phyloP scores from a whole-genome alignment of 306 rosid genomes.

The Lotus japonicus region DNA sequence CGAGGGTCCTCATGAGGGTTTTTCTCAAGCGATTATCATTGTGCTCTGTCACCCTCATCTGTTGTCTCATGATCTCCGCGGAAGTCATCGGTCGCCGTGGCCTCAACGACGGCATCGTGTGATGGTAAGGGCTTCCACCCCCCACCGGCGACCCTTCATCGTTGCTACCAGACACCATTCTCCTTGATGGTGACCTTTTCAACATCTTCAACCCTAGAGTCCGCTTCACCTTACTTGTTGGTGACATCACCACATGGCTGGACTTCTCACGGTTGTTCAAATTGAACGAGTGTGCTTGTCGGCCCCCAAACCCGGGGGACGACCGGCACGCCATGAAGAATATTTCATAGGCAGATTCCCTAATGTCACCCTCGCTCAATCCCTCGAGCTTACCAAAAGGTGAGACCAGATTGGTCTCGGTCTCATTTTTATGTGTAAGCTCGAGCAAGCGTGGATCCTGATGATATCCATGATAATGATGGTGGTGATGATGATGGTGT shows the following conservation, averaged over 20 bases:
- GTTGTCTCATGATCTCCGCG: slow-evolving; percentile 97
- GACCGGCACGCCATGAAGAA: slow-evolving; percentile 87
- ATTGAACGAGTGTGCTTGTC: slow-evolving; percentile 50
- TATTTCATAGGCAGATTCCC: slow-evolving; percentile 84
- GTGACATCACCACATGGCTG: slow-evolving; percentile 56
- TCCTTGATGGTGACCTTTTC: slow-evolving; percentile 79
- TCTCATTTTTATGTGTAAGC: slow-evolving; percentile 1
- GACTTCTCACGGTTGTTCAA: slow-evolving; percentile 19
- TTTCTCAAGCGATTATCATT: slow-evolving; percentile 76
- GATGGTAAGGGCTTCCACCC: slow-evolving; percentile 33
- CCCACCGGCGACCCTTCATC: slow-evolving; percentile 35
- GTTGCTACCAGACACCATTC: slow-evolving; percentile 47
- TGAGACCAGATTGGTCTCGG: slow-evolving; percentile 33
- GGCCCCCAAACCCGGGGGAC: slow-evolving; percentile 71
- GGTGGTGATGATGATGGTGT: slow-evolving; percentile 18
- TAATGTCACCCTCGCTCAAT: slow-evolving; percentile 40
- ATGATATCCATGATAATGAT: background rate
- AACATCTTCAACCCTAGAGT: slow-evolving; percentile 80
- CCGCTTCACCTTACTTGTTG: slow-evolving; percentile 69
- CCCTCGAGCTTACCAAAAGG: slow-evolving; percentile 58
- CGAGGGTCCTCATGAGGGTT: slow-evolving; percentile 75
- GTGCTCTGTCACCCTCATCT: slow-evolving; percentile 86
- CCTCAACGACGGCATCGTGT: slow-evolving; percentile 29
- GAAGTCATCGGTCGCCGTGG: slow-evolving; percentile 95
- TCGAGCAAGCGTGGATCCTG: background rate